Base-by-base conservation (phyloP, 345 rosid species). In the Erodium maritimum region DNA sequence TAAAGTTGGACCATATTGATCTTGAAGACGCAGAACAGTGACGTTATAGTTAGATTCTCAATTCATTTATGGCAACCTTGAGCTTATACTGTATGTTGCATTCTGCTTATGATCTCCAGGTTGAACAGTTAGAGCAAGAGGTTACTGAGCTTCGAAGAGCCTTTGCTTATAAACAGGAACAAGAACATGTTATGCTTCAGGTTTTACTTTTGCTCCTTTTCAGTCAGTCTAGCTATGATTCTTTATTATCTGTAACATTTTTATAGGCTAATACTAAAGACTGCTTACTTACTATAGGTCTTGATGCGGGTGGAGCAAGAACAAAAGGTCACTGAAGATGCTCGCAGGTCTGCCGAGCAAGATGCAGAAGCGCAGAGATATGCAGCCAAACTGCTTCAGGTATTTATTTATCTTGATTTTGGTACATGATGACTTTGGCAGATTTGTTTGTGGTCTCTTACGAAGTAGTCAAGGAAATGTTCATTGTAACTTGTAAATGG, bases 301-400 rank as follows among this genome's bases (percentile, higher is more conserved):
- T 77, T 94, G 69, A 87, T 94, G 99, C 82, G 97, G 61, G 99
- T 94, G 64, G 99, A 94, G 75, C 97, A 87, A 79, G 99, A 94
- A 71, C 99, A 94, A 71, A 85, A 72, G 68, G 80, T 90, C 54
- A 94, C 99, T 19, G 99, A 94, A 74, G 99, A 94, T 62, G 99
- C 99, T 74, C 96, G 96, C 52, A 80, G 83, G 82, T 87, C 83
- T 80, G 93, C 97, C 46, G 99, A 94, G 75, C 96, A 94, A 73
- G 99, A 94, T 80, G 95, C 97, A 53, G 84, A 73, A 55, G 99
- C 96, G 16, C 99, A 94, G 74, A 83, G 91, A 82, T 81, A 85
- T 75, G 93, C 97, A 67, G 80, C 87, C 72, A 84, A 81, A 84
- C 86, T 94, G 66, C 82, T 90, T 66, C 96, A 93, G 96, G 83